Evolutionary conservation across 352 stramenopile species (phyloP).

Genomic region (Globisporangium carolinianum): DNA sequence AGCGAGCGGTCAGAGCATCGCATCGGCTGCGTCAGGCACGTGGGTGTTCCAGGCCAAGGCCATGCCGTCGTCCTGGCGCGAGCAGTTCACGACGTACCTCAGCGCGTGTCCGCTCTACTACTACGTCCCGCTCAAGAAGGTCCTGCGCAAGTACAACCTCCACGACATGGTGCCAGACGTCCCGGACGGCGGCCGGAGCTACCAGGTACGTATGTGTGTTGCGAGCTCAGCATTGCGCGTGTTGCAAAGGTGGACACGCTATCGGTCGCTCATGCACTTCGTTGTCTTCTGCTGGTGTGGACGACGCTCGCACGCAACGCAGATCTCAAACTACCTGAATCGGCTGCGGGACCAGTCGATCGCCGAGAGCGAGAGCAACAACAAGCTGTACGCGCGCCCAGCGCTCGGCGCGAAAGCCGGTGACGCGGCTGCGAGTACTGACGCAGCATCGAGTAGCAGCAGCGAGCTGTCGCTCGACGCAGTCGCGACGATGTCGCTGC

Average conservation of each 20-base stretch:
- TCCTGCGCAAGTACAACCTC: conserved; percentile 82
- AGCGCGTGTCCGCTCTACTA: conserved; percentile 76
- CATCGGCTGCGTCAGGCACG: conserved; percentile 31
- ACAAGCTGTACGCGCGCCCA: conserved; percentile 57
- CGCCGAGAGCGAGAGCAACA: conserved; percentile 68
- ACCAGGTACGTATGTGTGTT: conserved; percentile 32
- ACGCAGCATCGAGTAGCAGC: conserved; percentile 30
- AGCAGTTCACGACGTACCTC: conserved; percentile 78
- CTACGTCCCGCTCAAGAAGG: conserved; percentile 74
- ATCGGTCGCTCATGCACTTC: neutral
- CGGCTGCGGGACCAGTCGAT: conserved; percentile 69
- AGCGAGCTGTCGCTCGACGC: conserved; percentile 39
- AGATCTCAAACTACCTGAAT: conserved; percentile 72
- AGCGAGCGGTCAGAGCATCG: conserved; percentile 73
- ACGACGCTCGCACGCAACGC: neutral
- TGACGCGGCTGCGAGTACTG: conserved; percentile 11
- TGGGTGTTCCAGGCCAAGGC: conserved; percentile 85
- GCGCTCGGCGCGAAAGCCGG: conserved; percentile 4
- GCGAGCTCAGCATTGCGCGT: neutral
- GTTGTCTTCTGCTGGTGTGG: neutral
- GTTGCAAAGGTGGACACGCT: neutral
- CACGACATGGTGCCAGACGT: conserved; percentile 84
- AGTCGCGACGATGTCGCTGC: conserved; percentile 56
- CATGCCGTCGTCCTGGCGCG: conserved; percentile 82
- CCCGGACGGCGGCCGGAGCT: conserved; percentile 74